Conservation (phyloP, 116 monocot genomes). For the Posidonia oceanica region DNA sequence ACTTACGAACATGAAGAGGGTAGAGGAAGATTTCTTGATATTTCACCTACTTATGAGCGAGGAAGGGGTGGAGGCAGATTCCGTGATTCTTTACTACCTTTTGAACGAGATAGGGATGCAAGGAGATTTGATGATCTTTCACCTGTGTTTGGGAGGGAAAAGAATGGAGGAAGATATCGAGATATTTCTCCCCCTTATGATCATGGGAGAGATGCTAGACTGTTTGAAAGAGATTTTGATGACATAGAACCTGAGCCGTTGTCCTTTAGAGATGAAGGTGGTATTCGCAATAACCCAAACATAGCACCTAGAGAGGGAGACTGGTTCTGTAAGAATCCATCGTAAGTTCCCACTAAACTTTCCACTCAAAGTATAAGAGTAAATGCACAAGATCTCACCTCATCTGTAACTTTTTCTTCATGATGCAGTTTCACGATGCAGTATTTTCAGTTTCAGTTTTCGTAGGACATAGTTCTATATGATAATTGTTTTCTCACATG, state of each 20-base stretch:
- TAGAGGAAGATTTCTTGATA: constrained; percentile 7
- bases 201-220: constrained; percentile 31
- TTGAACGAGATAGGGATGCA: constrained; percentile 6
- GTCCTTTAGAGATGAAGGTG: constrained; percentile 28
- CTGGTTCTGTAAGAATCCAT: constrained; percentile 62
- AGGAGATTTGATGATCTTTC: constrained; percentile 7
- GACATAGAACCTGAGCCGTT: constrained; percentile 13
- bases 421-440: not conserved
- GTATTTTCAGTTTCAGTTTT: not conserved
- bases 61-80: constrained; percentile 6
- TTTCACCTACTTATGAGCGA: constrained; percentile 9
- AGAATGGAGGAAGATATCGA: constrained; percentile 6
- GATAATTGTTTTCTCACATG: not conserved
- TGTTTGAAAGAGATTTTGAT: constrained; percentile 22
- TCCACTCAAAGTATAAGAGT: not conserved
- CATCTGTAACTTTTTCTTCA: no score
- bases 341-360: constrained; percentile 7
- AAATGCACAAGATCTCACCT: not conserved
- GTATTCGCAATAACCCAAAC: constrained; percentile 69
- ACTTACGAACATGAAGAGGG: not conserved
- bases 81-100: constrained; percentile 3
- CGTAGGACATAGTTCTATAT: not conserved
- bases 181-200: constrained; percentile 14
- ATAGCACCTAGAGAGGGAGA: constrained; percentile 82
- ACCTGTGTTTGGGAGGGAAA: constrained; percentile 1